Conservation (phyloP, 1,284 basidiomycete species). For the Trametes hirsuta region DNA sequence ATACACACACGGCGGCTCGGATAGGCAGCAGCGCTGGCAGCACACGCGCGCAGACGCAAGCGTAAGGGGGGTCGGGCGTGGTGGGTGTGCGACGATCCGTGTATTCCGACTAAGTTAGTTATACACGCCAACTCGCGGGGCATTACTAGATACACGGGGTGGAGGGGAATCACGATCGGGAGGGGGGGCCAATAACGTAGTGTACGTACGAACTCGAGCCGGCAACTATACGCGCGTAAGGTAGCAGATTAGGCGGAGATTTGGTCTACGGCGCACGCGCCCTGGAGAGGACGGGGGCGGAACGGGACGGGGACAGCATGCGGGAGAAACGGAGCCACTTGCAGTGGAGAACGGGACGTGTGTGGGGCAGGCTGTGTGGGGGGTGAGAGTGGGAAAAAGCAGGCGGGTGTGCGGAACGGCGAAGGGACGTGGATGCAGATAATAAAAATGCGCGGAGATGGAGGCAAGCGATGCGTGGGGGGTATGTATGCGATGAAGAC, state of each 20-base stretch:
- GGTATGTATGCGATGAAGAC: slow-evolving; percentile 23
- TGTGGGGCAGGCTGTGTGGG: neutral
- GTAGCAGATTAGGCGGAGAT: slow-evolving; percentile 21
- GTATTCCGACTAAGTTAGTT: slow-evolving; percentile 12
- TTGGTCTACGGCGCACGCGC: slow-evolving; percentile 18
- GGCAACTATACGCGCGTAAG: slow-evolving; percentile 22
- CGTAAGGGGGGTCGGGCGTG: neutral
- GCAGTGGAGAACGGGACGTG: neutral
- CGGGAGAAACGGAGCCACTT: neutral
- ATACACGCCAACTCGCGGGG: slow-evolving; percentile 1
- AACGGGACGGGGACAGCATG: too few species aligned
- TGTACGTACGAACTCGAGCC: slow-evolving; percentile 11
- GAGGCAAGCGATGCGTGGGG: slow-evolving; percentile 21
- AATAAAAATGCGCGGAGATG: slow-evolving; percentile 25
- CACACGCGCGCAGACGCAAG: neutral
- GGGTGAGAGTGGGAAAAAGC: neutral
- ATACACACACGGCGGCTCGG: neutral
- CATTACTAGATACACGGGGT: slow-evolving; percentile 17
- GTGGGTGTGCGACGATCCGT: neutral
- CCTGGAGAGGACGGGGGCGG: too few species aligned
- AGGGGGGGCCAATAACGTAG: slow-evolving; percentile 18
- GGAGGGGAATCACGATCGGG: neutral
- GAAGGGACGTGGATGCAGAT: slow-evolving; percentile 11
- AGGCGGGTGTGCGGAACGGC: neutral
- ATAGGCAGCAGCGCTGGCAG: neutral